These are phyloP conservation scores for Pezicula rhizophila DNA, from an alignment of 2,329 filamentous ascomycete species.

Conservation along the genomic window DNA sequence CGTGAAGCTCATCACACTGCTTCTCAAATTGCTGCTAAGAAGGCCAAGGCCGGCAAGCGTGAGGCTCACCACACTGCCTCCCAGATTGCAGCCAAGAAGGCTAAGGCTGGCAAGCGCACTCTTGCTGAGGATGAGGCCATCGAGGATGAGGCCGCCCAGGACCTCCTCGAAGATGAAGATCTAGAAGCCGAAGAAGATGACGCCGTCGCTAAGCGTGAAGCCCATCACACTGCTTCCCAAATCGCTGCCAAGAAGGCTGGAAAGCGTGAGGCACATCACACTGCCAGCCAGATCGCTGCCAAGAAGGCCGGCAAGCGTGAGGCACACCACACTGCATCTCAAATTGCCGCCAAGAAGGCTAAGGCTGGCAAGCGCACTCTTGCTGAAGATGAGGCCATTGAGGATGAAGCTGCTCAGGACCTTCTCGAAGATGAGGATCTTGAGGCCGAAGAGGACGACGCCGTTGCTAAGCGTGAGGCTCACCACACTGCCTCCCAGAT, in stretches of 20 bases:
- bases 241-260: conserved; percentile 8
- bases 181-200: not conserved
- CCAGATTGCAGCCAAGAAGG: conserved; percentile 13
- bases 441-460: not conserved
- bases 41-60: conserved; percentile 2
- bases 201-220: not conserved
- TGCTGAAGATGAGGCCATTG: no score
- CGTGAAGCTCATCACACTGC: conserved; percentile 8
- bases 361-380: no score
- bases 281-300: conserved; percentile 6
- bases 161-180: conserved; percentile 5
- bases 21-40: conserved; percentile 7
- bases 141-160: not conserved
- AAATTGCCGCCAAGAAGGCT: conserved; percentile 5
- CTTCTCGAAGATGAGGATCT: no score
- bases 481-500: conserved; percentile 7
- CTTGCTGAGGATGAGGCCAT: not conserved
- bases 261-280: conserved; percentile 10
- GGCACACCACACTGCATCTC: conserved; percentile 1
- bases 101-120: conserved; percentile 4
- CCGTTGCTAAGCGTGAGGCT: conserved; percentile 7
- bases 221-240: conserved; percentile 9
- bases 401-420: no score
- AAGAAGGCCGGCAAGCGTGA: conserved; percentile 12
- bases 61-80: conserved; percentile 10